A percentile compares a stretch with the other conserved stretches of the same genome.
Conservation (phyloP, 805 yeast genomes). For the Diddensiella transvaalensis region DNA sequence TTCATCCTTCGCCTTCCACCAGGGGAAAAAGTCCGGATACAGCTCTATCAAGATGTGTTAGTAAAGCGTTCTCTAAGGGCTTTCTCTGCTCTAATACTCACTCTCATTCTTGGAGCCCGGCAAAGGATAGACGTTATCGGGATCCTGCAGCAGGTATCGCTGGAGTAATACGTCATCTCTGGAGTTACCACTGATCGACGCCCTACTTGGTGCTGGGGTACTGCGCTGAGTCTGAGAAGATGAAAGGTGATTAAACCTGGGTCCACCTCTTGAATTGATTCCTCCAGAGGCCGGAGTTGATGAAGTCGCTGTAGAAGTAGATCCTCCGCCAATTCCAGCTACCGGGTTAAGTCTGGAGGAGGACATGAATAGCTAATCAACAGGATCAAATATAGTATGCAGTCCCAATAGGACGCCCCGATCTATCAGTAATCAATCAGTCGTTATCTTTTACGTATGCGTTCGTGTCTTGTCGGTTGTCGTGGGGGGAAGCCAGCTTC, state of each 20-base stretch:
- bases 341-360: not conserved
- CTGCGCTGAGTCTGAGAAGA: conserved; percentile 9
- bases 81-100: conserved; percentile 1
- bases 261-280: not conserved
- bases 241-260: conserved; percentile 6
- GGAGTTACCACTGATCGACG: conserved; percentile 1
- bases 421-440: too few relatives aligned
- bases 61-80: not conserved
- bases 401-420: too few relatives aligned
- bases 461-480: too few relatives aligned
- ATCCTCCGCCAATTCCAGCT: not conserved
- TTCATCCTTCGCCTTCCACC: conserved; percentile 59
- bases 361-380: too few relatives aligned
- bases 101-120: conserved; percentile 19
- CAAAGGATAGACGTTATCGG: conserved; percentile 36
- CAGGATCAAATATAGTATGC: too few relatives aligned
- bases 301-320: too few relatives aligned
- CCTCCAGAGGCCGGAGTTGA: not conserved
- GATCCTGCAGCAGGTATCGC: conserved; percentile 34
- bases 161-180: conserved; percentile 28
- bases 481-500: too few relatives aligned
- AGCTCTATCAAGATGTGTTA: conserved; percentile 13
- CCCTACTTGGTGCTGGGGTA: conserved; percentile 10
- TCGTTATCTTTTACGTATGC: too few relatives aligned
- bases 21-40: conserved; percentile 71